These are phyloP conservation scores for Coemansia sp. DNA, from an alignment of 192 early-diverging fungal genomes.

Conservation along the genomic window DNA sequence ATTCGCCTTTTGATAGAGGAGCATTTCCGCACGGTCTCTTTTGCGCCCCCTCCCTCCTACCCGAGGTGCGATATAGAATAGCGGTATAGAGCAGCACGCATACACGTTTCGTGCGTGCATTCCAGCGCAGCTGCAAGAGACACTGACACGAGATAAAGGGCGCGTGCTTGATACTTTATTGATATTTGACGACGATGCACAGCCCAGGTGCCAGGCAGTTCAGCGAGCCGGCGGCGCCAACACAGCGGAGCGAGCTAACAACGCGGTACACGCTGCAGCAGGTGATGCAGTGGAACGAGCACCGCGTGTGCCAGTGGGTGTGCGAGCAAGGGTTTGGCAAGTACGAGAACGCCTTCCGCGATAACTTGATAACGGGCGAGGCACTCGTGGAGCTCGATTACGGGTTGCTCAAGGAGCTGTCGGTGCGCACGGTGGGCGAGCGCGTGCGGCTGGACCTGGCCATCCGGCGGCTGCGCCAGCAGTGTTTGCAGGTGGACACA, in stretches of 20 bases:
- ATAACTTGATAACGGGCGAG: slow-evolving; percentile 80
- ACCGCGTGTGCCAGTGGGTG: slow-evolving; percentile 56
- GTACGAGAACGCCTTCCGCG: slow-evolving; percentile 55
- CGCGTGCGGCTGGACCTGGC: slow-evolving; percentile 74
- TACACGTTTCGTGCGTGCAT: background rate
- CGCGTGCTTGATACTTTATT: background rate
- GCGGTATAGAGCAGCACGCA: background rate
- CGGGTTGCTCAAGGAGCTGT: slow-evolving; percentile 76
- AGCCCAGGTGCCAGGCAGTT: slow-evolving; percentile 33
- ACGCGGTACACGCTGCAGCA: slow-evolving; percentile 47
- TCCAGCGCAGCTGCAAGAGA: background rate
- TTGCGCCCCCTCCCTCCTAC: too few species aligned
- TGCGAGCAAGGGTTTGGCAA: slow-evolving; percentile 54
- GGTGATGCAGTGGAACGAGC: slow-evolving; percentile 54
- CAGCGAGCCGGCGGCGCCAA: background rate
- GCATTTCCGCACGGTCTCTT: background rate
- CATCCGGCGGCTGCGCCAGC: slow-evolving; percentile 68
- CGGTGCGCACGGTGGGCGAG: slow-evolving; percentile 79
- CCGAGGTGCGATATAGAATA: too few species aligned
- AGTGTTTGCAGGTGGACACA: slow-evolving; percentile 52
- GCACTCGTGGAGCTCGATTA: slow-evolving; percentile 83
- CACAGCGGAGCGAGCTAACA: slow-evolving; percentile 1
- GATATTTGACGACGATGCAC: slow-evolving; percentile 12
- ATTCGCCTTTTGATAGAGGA: too few species aligned
- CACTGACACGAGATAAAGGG: too few species aligned